Conservation (phyloP, 2,329 filamentous ascomycete genomes). For the Didymella segeticola region DNA sequence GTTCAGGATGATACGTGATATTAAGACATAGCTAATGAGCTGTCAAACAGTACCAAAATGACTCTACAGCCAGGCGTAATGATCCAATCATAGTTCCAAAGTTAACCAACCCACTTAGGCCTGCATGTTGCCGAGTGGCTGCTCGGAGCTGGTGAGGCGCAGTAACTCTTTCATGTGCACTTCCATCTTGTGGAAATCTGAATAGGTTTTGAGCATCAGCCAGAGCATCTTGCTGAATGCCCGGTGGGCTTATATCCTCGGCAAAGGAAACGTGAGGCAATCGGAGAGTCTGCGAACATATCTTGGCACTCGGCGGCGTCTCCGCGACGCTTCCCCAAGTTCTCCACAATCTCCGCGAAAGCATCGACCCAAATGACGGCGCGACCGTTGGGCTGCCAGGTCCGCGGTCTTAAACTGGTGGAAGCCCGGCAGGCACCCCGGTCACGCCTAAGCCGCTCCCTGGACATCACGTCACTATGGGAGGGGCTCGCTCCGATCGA, state of each 20-base stretch:
- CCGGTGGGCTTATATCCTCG: neutral
- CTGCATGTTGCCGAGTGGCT: no score
- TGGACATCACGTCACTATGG: conserved; percentile 14
- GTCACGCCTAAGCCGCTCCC: conserved; percentile 2
- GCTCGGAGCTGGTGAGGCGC: no score
- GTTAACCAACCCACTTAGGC: no score
- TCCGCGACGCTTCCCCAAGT: conserved; percentile 14
- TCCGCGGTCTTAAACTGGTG: conserved; percentile 2
- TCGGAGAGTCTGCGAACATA: conserved; percentile 13
- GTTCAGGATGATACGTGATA: no score
- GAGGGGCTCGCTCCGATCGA: conserved; percentile 16
- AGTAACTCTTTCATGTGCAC: neutral
- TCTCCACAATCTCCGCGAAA: conserved; percentile 20
- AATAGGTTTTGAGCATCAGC: neutral
- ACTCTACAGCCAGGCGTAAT: no score
- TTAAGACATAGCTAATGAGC: no score
- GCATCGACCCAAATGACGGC: conserved; percentile 4
- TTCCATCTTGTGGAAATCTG: no score
- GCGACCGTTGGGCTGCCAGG: conserved; percentile 7
- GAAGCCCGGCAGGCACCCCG: neutral
- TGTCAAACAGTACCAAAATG: no score
- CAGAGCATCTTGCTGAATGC: neutral
- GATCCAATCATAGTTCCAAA: no score
- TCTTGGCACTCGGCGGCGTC: conserved; percentile 11
- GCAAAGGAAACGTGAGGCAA: neutral